Evolutionary conservation across 1,284 basidiomycete genomes (phyloP).

Genomic region (Rhizopogon parksii): DNA sequence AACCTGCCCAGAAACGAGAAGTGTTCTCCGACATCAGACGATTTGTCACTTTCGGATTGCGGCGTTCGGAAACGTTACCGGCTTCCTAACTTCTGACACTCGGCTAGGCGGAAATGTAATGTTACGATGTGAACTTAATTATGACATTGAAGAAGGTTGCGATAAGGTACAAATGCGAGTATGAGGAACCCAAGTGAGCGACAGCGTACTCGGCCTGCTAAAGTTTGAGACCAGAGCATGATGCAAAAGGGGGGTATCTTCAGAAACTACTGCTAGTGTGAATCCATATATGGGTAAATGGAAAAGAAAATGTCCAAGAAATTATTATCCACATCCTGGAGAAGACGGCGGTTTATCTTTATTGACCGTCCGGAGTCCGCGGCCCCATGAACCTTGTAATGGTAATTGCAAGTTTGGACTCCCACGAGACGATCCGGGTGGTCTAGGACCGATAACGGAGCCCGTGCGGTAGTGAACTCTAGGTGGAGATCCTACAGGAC

Average conservation of each 20-base stretch:
- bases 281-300: not conserved
- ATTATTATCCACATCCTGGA: slow-evolving; percentile 5
- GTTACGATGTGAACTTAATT: not conserved
- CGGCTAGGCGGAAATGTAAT: not conserved
- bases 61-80: slow-evolving; percentile 32
- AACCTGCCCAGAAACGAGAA: slow-evolving; percentile 51
- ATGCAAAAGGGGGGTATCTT: slow-evolving; percentile 20
- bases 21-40: slow-evolving; percentile 82
- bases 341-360: not conserved
- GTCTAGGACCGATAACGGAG: slow-evolving; percentile 26
- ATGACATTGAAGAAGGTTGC: not conserved
- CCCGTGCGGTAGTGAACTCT: slow-evolving; percentile 13
- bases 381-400: slow-evolving; percentile 25
- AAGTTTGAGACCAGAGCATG: not conserved
- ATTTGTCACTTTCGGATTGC: slow-evolving; percentile 78
- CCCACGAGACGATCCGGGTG: slow-evolving; percentile 19
- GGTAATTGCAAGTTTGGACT: slow-evolving; percentile 21
- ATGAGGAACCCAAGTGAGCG: slow-evolving; percentile 1
- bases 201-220: not conserved
- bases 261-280: not conserved
- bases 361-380: slow-evolving; percentile 9
- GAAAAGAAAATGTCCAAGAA: slow-evolving; percentile 18
- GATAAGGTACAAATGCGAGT: slow-evolving; percentile 2
- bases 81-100: not conserved
- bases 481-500: slow-evolving; percentile 2